Percentiles rank a stretch among this genome's conserved stretches.
Conservation (phyloP, 495 filamentous ascomycete genomes). For the Trypethelium eluteriae region DNA sequence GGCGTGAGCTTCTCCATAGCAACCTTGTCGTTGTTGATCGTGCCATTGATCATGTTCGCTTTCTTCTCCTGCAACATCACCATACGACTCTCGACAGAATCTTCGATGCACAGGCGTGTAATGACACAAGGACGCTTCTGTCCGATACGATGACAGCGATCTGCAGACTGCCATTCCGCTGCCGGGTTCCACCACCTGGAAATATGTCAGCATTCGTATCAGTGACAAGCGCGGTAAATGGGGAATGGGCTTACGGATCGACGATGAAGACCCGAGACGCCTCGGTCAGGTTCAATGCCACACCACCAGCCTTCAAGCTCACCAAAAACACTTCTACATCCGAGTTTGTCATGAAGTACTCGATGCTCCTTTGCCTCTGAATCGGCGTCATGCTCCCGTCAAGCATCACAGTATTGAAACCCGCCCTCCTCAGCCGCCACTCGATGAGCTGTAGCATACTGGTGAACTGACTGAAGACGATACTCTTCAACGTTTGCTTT, state of each 20-base stretch:
- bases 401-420: slow-evolving; percentile 95
- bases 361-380: slow-evolving; percentile 83
- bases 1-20: slow-evolving; percentile 84
- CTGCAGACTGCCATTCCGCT: slow-evolving; percentile 94
- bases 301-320: slow-evolving; percentile 89
- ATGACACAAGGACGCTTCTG: slow-evolving; percentile 91
- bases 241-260: slow-evolving; percentile 62
- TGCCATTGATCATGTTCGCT: slow-evolving; percentile 88
- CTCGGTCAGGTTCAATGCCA: slow-evolving; percentile 90
- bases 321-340: slow-evolving; percentile 93
- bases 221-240: background rate
- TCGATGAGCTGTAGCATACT: slow-evolving; percentile 75
- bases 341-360: slow-evolving; percentile 88
- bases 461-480: slow-evolving; percentile 66
- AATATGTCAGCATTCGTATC: slow-evolving; percentile 23
- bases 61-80: slow-evolving; percentile 96
- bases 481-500: slow-evolving; percentile 85
- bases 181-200: slow-evolving; percentile 91
- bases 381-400: slow-evolving; percentile 92
- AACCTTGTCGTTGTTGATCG: slow-evolving; percentile 81
- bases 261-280: slow-evolving; percentile 91
- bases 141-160: slow-evolving; percentile 94
- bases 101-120: slow-evolving; percentile 87
- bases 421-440: slow-evolving; percentile 88
- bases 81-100: slow-evolving; percentile 91